Evolutionary conservation across 371 early-diverging fungal species (phyloP).

Genomic region (Mortierella sp.): DNA sequence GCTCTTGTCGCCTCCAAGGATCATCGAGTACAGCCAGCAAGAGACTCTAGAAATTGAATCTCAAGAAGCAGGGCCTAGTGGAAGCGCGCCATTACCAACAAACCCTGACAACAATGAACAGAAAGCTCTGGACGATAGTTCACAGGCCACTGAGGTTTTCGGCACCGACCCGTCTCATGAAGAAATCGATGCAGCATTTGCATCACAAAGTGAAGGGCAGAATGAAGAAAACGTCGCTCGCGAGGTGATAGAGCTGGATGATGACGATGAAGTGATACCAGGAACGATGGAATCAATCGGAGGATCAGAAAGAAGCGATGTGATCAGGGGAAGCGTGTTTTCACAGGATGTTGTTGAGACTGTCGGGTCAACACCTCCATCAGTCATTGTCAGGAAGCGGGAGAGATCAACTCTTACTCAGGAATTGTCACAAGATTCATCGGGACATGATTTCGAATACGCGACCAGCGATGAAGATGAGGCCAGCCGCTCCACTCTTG

Average conservation of each 20-base stretch:
- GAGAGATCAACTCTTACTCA: background rate
- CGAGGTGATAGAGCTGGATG: background rate
- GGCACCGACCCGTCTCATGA: constrained; percentile 8
- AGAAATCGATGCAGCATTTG: constrained; percentile 7
- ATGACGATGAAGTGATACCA: background rate
- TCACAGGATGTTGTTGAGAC: constrained; percentile 1
- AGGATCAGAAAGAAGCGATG: background rate
- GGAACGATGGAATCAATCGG: background rate
- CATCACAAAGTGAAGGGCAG: background rate
- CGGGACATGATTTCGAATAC: background rate
- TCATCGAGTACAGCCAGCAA: background rate
- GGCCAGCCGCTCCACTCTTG: constrained; percentile 9
- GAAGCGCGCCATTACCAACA: background rate
- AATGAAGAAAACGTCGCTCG: background rate
- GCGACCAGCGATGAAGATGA: constrained; percentile 29
- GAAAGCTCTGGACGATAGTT: background rate
- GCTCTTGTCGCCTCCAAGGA: background rate
- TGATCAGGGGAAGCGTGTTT: background rate
- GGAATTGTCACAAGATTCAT: background rate
- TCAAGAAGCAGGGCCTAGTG: constrained; percentile 1
- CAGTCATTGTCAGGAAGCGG: background rate
- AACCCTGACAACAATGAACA: constrained; percentile 14
- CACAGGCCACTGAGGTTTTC: background rate
- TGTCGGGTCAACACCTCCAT: background rate
- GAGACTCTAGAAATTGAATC: background rate